These are phyloP conservation scores for Rosa multiflora DNA, from an alignment of 306 rosid species.

Conservation along the genomic window DNA sequence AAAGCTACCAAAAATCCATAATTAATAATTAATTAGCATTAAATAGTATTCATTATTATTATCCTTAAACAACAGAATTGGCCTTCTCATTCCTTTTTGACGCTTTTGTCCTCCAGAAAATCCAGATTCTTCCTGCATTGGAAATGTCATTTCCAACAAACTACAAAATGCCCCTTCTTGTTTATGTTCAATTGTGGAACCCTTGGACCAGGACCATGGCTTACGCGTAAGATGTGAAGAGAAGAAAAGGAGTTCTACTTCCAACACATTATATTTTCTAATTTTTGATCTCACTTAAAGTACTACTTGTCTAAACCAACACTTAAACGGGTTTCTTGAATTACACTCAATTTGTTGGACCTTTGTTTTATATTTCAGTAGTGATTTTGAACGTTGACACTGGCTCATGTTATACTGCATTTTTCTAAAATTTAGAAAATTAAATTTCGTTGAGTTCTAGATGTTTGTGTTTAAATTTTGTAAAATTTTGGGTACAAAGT, in stretches of 20 bases:
- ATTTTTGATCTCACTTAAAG: not conserved
- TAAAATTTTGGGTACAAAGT: not conserved
- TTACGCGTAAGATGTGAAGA: not conserved
- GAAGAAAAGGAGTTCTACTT: not conserved
- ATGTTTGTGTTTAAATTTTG: too few relatives aligned
- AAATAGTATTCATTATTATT: constrained; percentile 34
- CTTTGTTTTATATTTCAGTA: not conserved
- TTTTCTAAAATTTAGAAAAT: not conserved
- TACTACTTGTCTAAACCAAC: not conserved
- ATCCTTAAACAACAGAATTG: constrained; percentile 16
- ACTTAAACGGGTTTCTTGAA: not conserved
- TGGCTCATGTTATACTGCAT: not conserved
- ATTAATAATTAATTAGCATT: constrained; percentile 35
- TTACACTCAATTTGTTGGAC: not conserved
- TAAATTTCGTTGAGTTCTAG: not conserved
- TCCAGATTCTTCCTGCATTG: not conserved
- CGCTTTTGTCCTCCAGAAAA: constrained; percentile 32
- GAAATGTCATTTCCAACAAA: not conserved
- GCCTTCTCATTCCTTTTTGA: constrained; percentile 5
- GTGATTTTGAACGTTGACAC: not conserved
- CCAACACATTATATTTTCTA: not conserved
- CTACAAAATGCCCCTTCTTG: constrained; percentile 1
- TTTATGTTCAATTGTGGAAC: not conserved
- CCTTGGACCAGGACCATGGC: not conserved
- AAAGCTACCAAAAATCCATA: constrained; percentile 62